Conservation (phyloP, 441 rosid species). For the Erysimum cheiri region DNA sequence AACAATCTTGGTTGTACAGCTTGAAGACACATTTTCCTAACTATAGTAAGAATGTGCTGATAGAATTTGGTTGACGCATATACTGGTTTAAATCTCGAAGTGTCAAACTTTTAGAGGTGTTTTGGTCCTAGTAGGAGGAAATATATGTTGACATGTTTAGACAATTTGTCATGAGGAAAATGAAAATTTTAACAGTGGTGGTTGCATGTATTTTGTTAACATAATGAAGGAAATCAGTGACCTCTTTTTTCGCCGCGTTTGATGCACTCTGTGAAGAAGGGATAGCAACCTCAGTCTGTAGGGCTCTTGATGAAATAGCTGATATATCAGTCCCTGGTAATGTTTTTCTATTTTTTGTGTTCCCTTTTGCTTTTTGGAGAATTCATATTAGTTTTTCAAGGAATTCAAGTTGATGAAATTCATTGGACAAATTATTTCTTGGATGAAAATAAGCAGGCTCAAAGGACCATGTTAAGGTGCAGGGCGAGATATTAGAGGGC, state of each 20-base stretch:
- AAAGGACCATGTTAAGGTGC: conserved; percentile 79
- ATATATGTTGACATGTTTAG: conserved; percentile 16
- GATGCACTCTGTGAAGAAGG: conserved; percentile 98
- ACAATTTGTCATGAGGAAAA: conserved; percentile 10
- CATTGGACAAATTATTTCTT: conserved; percentile 28
- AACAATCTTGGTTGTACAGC: conserved; percentile 1
- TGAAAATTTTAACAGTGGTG: conserved; percentile 18
- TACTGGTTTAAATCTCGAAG: conserved; percentile 16
- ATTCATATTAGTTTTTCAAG: conserved; percentile 3
- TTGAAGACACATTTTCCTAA: conserved; percentile 2
- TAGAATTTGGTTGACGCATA: conserved; percentile 19
- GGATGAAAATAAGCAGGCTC: conserved; percentile 61
- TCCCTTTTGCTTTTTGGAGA: conserved; percentile 1
- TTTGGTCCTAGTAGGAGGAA: conserved; percentile 18
- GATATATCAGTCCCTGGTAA: conserved; percentile 91
- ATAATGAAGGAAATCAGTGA: conserved; percentile 80
- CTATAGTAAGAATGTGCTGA: conserved; percentile 11
- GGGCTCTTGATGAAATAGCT: conserved; percentile 90
- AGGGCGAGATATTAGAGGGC: conserved; percentile 98
- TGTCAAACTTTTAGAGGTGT: conserved; percentile 9
- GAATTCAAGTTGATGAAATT: conserved; percentile 26
- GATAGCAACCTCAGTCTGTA: conserved; percentile 83
- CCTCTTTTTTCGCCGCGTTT: conserved; percentile 80
- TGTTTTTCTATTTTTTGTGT: not conserved
- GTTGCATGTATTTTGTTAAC: conserved; percentile 27